phyloP scores from a whole-genome alignment of 2,329 filamentous ascomycete species.

The Sporothrix mexicana region DNA sequence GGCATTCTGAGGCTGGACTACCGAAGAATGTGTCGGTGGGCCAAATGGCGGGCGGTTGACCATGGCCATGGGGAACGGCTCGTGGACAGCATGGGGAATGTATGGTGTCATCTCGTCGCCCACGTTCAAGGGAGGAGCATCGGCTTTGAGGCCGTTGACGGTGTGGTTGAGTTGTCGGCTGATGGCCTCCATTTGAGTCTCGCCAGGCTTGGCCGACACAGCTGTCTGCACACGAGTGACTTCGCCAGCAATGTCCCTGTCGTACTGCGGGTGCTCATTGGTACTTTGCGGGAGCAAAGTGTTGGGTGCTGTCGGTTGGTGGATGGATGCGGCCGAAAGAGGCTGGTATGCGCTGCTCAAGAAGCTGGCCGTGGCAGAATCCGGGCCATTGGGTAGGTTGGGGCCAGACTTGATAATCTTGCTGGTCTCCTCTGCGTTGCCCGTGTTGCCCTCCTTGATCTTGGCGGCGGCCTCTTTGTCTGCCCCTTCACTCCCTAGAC shows the following conservation, averaged over 20 bases:
- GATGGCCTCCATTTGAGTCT: slow-evolving; percentile 63
- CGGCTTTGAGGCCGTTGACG: slow-evolving; percentile 55
- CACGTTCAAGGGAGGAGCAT: slow-evolving; percentile 60
- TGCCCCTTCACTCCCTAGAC: neutral
- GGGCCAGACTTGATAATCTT: neutral
- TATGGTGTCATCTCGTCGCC: slow-evolving; percentile 70
- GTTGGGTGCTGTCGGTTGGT: slow-evolving; percentile 35
- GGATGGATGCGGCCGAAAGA: slow-evolving; percentile 38
- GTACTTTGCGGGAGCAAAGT: slow-evolving; percentile 60
- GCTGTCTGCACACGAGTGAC: slow-evolving; percentile 65
- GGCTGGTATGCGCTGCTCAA: slow-evolving; percentile 40
- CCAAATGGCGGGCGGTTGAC: slow-evolving; percentile 73
- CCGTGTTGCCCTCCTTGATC: slow-evolving; percentile 7
- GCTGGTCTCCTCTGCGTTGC: neutral
- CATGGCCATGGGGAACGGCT: slow-evolving; percentile 71
- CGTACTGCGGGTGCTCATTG: slow-evolving; percentile 67
- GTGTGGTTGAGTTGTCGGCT: slow-evolving; percentile 71
- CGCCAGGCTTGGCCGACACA: slow-evolving; percentile 57
- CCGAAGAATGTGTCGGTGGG: slow-evolving; percentile 62
- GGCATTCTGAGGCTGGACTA: slow-evolving; percentile 74
- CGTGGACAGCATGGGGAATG: slow-evolving; percentile 58
- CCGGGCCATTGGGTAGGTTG: slow-evolving; percentile 36
- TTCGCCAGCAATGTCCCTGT: slow-evolving; percentile 65
- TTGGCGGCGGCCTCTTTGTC: neutral
- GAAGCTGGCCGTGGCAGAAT: slow-evolving; percentile 39